Evolutionary conservation across 1,284 basidiomycete species (phyloP), one percentile per base, ranked within the genome.

Genomic region (Ceratobasidium papillatum): DNA sequence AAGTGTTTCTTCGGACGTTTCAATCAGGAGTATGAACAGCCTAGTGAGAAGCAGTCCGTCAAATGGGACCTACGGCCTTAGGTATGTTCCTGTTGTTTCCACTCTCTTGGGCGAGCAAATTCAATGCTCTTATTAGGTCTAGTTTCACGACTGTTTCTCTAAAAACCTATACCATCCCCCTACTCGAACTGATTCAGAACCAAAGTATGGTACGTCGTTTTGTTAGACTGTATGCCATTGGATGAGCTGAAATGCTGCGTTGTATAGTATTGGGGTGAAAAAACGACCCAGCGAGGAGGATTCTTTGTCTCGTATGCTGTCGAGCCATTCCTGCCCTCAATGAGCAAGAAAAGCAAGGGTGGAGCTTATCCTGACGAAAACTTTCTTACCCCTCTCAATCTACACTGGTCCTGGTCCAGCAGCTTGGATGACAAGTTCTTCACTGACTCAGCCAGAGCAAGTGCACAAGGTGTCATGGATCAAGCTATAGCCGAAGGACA

Each of bases 61-160:
- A 0, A 84, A 87, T 76, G 78, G 78, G 1, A 86, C 86, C 0
- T 78, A 77, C 54, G 81, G 81, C n/a, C 75, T 76, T 47, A 84
- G 87, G 87, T 88, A 71, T 32, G 81, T 77, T 27, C 25, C 34
- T 58, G 34, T 11, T 7, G 45, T 59, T 17, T 41, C 38, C 38
- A 41, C 25, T 27, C 59, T 45, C 30, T 22, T 61, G 25, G n/a
- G 25, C 8, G 22, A 11, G 47, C 59, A 30, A 49, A 4, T 14
- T 9, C 30, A 30, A 65, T 61, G 32, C 58, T 56, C 45, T 0
- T 43, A 25, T 34, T 66, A 88, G 87, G 36, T 85, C 77, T 0
- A 80, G 84, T 11, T 89, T 87, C 81, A 80, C 87, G 75, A 86
- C 86, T 25, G 85, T 87, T 30, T 84, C 86, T 0, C 77, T 88